Conservation (phyloP, 1,284 basidiomycete genomes). For the Lentinula novae-zelandiae region DNA sequence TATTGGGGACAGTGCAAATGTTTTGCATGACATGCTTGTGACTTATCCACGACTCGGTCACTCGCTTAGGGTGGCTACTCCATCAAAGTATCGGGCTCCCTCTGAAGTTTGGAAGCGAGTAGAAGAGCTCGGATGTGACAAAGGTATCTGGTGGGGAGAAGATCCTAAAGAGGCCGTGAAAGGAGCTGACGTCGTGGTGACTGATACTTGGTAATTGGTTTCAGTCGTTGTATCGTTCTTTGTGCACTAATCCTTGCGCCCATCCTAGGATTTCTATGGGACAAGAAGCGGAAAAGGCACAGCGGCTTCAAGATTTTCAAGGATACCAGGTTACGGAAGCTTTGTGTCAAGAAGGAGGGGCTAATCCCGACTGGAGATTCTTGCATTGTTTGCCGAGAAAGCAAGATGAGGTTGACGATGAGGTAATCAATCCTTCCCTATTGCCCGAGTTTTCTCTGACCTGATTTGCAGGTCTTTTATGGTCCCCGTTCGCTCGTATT, state of each 20-base stretch:
- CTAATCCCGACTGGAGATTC: conserved; percentile 91
- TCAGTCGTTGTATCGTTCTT: conserved; percentile 1
- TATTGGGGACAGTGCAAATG: conserved; percentile 95
- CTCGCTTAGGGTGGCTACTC: conserved; percentile 83
- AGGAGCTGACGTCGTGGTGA: conserved; percentile 91
- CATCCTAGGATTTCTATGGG: conserved; percentile 92
- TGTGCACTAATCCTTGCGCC: background rate
- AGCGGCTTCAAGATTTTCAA: conserved; percentile 82
- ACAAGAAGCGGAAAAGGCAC: conserved; percentile 92
- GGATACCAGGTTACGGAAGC: conserved; percentile 95
- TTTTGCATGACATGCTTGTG: conserved; percentile 97
- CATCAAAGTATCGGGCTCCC: conserved; percentile 70
- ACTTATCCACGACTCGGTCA: conserved; percentile 91
- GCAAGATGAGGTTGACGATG: conserved; percentile 90
- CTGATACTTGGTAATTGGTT: conserved; percentile 82
- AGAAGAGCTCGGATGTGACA: conserved; percentile 63
- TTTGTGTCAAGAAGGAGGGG: conserved; percentile 75
- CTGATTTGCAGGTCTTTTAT: conserved; percentile 60
- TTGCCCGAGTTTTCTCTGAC: conserved; percentile 7
- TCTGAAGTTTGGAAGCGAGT: conserved; percentile 79
- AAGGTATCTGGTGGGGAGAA: conserved; percentile 70
- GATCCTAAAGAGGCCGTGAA: conserved; percentile 86
- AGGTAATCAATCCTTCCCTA: conserved; percentile 42
- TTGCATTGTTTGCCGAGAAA: conserved; percentile 96
- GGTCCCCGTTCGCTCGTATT: conserved; percentile 74